phyloP scores from a whole-genome alignment of 352 stramenopile species.

The Pythium insidiosum region DNA sequence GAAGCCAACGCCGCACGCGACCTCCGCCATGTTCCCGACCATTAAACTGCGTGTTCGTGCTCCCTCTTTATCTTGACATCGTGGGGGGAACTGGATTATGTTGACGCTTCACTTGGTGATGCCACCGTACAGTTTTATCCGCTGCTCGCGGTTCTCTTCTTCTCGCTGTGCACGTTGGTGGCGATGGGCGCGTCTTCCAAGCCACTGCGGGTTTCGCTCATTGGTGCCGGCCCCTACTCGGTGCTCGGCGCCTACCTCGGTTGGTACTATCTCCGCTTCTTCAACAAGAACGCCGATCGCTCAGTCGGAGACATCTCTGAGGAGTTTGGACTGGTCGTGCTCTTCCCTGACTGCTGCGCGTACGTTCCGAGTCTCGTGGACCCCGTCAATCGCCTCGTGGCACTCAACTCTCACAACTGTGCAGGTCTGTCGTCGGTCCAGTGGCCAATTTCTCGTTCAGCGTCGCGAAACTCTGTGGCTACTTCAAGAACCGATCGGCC shows the following conservation, averaged over 20 bases:
- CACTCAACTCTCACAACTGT: not conserved
- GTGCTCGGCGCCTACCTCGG: constrained; percentile 70
- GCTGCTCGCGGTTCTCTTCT: constrained; percentile 36
- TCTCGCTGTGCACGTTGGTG: constrained; percentile 35
- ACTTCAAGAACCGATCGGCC: constrained; percentile 69
- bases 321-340: constrained; percentile 60
- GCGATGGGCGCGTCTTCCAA: constrained; percentile 26
- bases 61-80: not conserved
- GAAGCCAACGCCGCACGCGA: constrained; percentile 59
- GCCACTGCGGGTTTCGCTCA: constrained; percentile 34
- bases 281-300: constrained; percentile 69
- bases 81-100: not conserved
- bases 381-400: not conserved
- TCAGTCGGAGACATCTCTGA: constrained; percentile 71
- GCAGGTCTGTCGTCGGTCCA: constrained; percentile 48
- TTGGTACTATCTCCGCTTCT: constrained; percentile 83
- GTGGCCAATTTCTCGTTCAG: constrained; percentile 77
- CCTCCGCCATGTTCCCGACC: constrained; percentile 37
- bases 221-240: constrained; percentile 69
- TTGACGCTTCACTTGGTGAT: not conserved
- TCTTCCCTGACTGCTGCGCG: constrained; percentile 65
- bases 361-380: constrained; percentile 18
- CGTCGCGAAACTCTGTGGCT: constrained; percentile 77
- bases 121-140: constrained; percentile 80
- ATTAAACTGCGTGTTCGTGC: constrained; percentile 58